Base-by-base conservation (phyloP, 75 land plant species). In the Pinus albicaulis region DNA sequence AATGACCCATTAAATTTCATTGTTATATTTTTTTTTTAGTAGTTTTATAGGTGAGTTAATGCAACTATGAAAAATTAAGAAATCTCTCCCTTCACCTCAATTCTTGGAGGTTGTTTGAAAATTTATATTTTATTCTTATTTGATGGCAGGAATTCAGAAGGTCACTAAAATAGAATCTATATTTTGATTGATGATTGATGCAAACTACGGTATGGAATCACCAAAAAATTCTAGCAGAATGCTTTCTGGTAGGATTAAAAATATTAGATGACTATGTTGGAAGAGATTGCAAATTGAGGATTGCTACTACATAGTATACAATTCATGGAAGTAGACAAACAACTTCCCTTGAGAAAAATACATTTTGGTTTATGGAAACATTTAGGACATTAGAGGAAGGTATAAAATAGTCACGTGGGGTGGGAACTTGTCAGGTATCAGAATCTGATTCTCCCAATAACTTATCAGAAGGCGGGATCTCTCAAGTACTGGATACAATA, bases 201-300 rank as follows among this genome's bases (percentile, higher is more conserved):
- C 22, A 17, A 7, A 28, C 38, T 64, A 64, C 2, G 31, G 5
- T 66, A 66, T 66, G 71, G 23, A 48, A 41, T 66, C 38, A 36
- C 48, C 19, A 19, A 66, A 2, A 66, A 38, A 3, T 20, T 66
- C 44, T 52, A 66, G 71, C n/a, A 38, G 23, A 36, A 66, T 66
- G 19, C 20, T 66, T 38, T 66, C 3, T 20, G n/a, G 20, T 10
- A 44, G 34, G 52, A n/a, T 66, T 20, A 66, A 38, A 66, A 23
- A 11, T 36, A 66, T 66, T 20, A 63, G 66, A 31, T 31, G 38
- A 63, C 66, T 63, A 38, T 63, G 66, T 36, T 63, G 38, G 66
- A 63, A 66, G 44, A 66, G 71, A 66, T 11, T 66, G 71, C 20
- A 66, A 66, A 66, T 60, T 5, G 26, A 38, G 44, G 20, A 8